phyloP scores from a whole-genome alignment of 2,329 filamentous ascomycete species.

The Ascochyta rabiei region DNA sequence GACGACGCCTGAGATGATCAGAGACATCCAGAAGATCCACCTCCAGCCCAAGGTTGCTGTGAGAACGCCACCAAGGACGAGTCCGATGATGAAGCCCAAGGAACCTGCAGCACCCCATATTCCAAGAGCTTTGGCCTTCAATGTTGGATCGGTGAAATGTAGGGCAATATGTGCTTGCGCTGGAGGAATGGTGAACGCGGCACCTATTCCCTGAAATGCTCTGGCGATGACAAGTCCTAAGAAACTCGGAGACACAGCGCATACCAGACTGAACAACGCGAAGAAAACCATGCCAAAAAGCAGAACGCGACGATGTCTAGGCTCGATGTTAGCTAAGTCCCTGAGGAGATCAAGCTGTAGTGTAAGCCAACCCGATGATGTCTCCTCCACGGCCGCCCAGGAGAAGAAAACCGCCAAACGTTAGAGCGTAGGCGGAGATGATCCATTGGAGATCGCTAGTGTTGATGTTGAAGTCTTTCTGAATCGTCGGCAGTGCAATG shows the following conservation, averaged over 20 bases:
- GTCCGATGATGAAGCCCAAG: constrained; percentile 1
- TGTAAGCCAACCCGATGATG: constrained; percentile 1
- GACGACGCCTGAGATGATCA: background rate
- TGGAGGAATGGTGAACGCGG: constrained; percentile 8
- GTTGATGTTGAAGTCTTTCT: too few species aligned
- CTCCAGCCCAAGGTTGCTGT: background rate
- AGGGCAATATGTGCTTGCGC: constrained; percentile 5
- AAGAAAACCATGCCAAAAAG: constrained; percentile 8
- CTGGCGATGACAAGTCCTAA: background rate
- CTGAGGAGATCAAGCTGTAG: background rate
- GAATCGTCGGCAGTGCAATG: too few species aligned
- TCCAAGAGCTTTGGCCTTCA: constrained; percentile 1
- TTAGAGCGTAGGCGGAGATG: background rate
- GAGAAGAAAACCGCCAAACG: constrained; percentile 9
- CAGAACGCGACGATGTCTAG: constrained; percentile 1
- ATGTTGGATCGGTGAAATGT: background rate
- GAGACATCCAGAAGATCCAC: background rate
- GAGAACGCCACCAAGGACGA: background rate
- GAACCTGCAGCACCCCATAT: constrained; percentile 5
- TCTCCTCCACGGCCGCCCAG: constrained; percentile 10
- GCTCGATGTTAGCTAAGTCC: background rate
- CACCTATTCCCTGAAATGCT: constrained; percentile 3
- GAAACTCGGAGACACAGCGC: constrained; percentile 1
- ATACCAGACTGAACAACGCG: constrained; percentile 1
- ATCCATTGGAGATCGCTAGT: too few species aligned